These are phyloP conservation scores for Gossypium rotundifolium DNA, from an alignment of 345 rosid species.

Conservation along the genomic window DNA sequence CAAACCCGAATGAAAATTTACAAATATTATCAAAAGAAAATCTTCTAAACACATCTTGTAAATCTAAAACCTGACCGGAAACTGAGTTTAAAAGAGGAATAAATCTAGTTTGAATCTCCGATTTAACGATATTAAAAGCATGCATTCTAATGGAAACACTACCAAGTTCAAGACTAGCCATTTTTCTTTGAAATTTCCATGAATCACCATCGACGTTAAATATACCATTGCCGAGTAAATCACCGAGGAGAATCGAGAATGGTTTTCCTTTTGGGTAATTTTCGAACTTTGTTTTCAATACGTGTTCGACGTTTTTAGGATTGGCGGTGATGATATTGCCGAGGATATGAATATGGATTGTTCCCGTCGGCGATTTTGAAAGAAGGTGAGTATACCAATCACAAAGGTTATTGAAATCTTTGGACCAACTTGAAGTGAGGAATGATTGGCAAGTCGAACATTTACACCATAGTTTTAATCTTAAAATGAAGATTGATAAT, in stretches of 20 bases:
- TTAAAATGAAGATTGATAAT: slow-evolving; percentile 24
- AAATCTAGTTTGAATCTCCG: slow-evolving; percentile 40
- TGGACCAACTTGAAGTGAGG: slow-evolving; percentile 28
- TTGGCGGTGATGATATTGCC: slow-evolving; percentile 45
- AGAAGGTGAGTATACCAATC: slow-evolving; percentile 48
- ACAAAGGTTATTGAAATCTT: slow-evolving; percentile 34
- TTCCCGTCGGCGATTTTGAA: slow-evolving; percentile 30
- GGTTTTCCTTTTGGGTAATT: slow-evolving; percentile 73
- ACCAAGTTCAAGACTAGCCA: slow-evolving; percentile 61
- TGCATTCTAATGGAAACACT: slow-evolving; percentile 37
- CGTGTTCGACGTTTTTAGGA: slow-evolving; percentile 51
- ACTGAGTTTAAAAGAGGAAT: slow-evolving; percentile 33
- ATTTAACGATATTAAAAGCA: slow-evolving; percentile 33
- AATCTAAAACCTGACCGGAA: slow-evolving; percentile 24
- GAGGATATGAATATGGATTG: slow-evolving; percentile 44
- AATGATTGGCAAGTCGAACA: slow-evolving; percentile 34
- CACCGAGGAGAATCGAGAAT: slow-evolving; percentile 48
- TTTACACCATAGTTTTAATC: slow-evolving; percentile 31
- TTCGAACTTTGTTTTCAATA: slow-evolving; percentile 47
- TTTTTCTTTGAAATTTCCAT: slow-evolving; percentile 60
- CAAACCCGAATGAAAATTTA: slow-evolving; percentile 57
- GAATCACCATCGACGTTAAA: slow-evolving; percentile 61
- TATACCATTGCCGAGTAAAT: slow-evolving; percentile 62
- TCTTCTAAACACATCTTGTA: slow-evolving; percentile 59
- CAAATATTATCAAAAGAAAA: slow-evolving; percentile 63